These are phyloP conservation scores for Phaffia rhodozyma DNA, from an alignment of 1,284 basidiomycete genomes.

Conservation along the genomic window DNA sequence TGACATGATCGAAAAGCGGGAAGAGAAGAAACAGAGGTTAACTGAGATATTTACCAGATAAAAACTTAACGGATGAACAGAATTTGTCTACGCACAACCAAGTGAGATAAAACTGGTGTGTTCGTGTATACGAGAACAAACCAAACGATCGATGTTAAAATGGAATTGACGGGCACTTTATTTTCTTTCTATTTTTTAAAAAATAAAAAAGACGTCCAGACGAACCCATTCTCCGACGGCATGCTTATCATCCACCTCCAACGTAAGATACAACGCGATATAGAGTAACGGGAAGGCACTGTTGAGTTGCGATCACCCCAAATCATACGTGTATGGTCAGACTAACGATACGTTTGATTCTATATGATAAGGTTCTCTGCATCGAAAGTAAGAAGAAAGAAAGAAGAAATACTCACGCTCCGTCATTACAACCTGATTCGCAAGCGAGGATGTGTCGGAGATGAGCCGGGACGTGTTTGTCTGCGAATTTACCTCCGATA, in stretches of 20 bases:
- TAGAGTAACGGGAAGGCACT: conserved; percentile 88
- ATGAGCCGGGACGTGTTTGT: conserved; percentile 95
- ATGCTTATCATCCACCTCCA: conserved; percentile 52
- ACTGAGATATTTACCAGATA: conserved; percentile 11
- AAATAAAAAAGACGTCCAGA: background rate
- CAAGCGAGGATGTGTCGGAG: conserved; percentile 84
- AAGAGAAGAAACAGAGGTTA: background rate
- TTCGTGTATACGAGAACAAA: background rate
- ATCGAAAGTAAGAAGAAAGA: background rate
- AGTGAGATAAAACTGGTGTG: conserved; percentile 52
- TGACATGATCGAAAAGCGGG: background rate
- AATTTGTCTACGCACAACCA: conserved; percentile 44
- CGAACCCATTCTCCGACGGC: conserved; percentile 46
- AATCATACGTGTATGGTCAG: conserved; percentile 22
- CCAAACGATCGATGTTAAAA: background rate
- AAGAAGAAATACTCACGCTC: conserved; percentile 39
- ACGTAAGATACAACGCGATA: conserved; percentile 77
- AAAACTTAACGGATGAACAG: background rate
- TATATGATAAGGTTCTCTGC: background rate
- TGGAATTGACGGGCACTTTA: background rate
- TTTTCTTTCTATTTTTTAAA: too few species aligned
- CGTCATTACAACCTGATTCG: conserved; percentile 86
- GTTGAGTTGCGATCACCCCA: background rate
- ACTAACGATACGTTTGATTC: background rate
- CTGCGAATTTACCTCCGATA: conserved; percentile 93